A percentile compares a stretch with the other conserved stretches of the same genome.
These are phyloP conservation scores for Ceratocystiopsis minuta DNA, from an alignment of 2,329 filamentous ascomycete genomes.

Conservation along the genomic window DNA sequence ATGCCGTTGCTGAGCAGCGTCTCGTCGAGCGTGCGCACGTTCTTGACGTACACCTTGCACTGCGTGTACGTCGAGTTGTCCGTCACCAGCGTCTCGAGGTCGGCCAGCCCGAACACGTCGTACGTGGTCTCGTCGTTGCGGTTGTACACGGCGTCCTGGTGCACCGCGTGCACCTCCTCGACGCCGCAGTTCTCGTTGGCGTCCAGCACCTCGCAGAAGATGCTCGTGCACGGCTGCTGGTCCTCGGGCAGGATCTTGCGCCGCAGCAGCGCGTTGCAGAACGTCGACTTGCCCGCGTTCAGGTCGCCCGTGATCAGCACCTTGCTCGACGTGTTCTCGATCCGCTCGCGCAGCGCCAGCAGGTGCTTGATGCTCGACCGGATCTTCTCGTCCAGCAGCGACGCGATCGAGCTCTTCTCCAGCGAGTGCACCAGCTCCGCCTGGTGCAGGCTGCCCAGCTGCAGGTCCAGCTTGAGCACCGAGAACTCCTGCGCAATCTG, in stretches of 20 bases:
- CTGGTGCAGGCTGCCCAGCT: constrained; percentile 72
- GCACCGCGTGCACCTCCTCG: constrained; percentile 91
- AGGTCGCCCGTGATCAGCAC: constrained; percentile 89
- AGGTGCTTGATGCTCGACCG: constrained; percentile 85
- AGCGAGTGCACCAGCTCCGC: constrained; percentile 85
- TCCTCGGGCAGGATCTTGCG: constrained; percentile 90
- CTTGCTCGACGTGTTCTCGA: constrained; percentile 94
- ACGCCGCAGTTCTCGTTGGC: constrained; percentile 75
- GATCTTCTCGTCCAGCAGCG: constrained; percentile 84
- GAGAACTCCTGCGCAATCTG: constrained; percentile 95
- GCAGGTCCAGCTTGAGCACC: constrained; percentile 83
- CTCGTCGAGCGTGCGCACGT: constrained; percentile 75
- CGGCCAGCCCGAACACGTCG: constrained; percentile 59
- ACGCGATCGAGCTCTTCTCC: constrained; percentile 79
- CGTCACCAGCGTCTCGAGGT: constrained; percentile 75
- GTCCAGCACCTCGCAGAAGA: constrained; percentile 94
- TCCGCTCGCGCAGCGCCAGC: constrained; percentile 69
- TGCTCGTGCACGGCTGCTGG: constrained; percentile 93
- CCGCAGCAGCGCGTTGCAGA: constrained; percentile 90
- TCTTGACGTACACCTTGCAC: constrained; percentile 93
- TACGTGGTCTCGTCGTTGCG: constrained; percentile 89
- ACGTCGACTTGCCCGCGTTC: constrained; percentile 95
- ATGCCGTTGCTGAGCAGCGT: constrained; percentile 94
- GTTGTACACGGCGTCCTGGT: constrained; percentile 62
- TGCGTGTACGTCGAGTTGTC: constrained; percentile 81